Percentiles rank a stretch among this genome's conserved stretches.
Conservation (phyloP, 208 protist genomes). For the Acanthamoeba castellanii region DNA sequence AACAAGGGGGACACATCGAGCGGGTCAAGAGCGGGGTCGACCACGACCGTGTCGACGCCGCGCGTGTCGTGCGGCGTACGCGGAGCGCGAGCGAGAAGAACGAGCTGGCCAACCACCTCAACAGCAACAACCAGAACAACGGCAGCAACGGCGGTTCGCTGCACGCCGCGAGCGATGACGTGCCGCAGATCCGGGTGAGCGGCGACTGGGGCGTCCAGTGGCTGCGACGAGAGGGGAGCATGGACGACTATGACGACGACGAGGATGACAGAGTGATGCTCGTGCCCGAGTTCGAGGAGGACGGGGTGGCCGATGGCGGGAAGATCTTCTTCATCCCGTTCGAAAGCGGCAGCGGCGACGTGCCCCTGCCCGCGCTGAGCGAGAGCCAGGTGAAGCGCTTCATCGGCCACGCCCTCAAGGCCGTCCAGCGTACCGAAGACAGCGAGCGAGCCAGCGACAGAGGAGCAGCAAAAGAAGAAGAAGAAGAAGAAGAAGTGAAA, state of each 20-base stretch:
- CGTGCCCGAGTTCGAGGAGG: not conserved
- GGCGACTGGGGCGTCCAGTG: not conserved
- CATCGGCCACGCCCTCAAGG: too few relatives aligned
- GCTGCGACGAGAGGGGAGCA: not conserved
- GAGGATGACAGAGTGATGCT: not conserved
- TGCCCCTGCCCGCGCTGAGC: too few relatives aligned
- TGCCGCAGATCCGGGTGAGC: not conserved
- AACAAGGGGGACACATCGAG: too few relatives aligned
- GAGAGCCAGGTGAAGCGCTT: too few relatives aligned
- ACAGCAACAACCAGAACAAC: not conserved
- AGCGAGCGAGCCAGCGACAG: too few relatives aligned
- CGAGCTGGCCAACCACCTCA: not conserved
- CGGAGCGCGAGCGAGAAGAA: not conserved
- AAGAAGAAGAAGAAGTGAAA: too few relatives aligned
- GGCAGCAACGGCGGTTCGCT: too few relatives aligned
- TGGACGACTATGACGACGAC: not conserved
- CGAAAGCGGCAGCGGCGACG: not conserved
- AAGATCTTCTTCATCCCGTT: conserved; percentile 17
- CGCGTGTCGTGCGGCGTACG: not conserved
- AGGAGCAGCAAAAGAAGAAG: too few relatives aligned
- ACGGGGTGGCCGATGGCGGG: not conserved
- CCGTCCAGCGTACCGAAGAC: too few relatives aligned
- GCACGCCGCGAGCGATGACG: too few relatives aligned
- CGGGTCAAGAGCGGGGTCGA: too few relatives aligned
- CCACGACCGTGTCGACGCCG: not conserved